Base-by-base conservation (phyloP, 805 yeast species). In the Cyberlindnera maritima region DNA sequence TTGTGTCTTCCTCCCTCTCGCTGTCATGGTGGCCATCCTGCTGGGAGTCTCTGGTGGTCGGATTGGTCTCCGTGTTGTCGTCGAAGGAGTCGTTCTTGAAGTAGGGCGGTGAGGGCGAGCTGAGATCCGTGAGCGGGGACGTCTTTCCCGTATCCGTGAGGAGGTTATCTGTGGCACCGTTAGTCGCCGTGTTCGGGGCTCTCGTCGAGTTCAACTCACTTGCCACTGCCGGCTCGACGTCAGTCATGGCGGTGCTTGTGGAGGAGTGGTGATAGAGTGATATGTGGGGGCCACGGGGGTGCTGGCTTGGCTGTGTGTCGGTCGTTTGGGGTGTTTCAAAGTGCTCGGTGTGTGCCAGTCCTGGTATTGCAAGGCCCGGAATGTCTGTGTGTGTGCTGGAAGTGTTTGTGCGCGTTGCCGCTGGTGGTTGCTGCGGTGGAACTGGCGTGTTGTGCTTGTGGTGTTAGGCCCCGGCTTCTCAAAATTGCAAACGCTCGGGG, bases 91-190 rank as follows among this genome's bases (percentile, higher is more conserved):
- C 55, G 38, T 31, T 52, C 47, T 41, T 43, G 42, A 21, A 45
- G 13, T 46, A 48, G 11, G 59, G 52, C 18, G 60, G 57, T 15
- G 63, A 55, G 3, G 63, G 57, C 11, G 61, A 55, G 46, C 57
- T 49, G 17, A 58, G 47, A 13, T 53, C 56, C n/a, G 64, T 57
- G 15, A 60, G 47, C 9, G 64, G 64, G 4, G 64, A 60, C 4
- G 62, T 60, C 39, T 56, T 57, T 9, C 58, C 61, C 11, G 55
- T 46, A 20, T 59, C 62, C 32, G 55, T 51, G 17, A 48, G 46
- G 3, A 35, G 19, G 15, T 25, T 26, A 6, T 41, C 53, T 47
- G 29, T 6, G 14, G 17, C 12, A 28, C 20, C 23, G 39, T 23
- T 44, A n/a, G 39, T 44, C 26, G 9, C 23, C 3, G 43, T 34